Evolutionary conservation across 139 green algal genomes (phyloP).

Genomic region (Chlamydomonas sphaeroides): DNA sequence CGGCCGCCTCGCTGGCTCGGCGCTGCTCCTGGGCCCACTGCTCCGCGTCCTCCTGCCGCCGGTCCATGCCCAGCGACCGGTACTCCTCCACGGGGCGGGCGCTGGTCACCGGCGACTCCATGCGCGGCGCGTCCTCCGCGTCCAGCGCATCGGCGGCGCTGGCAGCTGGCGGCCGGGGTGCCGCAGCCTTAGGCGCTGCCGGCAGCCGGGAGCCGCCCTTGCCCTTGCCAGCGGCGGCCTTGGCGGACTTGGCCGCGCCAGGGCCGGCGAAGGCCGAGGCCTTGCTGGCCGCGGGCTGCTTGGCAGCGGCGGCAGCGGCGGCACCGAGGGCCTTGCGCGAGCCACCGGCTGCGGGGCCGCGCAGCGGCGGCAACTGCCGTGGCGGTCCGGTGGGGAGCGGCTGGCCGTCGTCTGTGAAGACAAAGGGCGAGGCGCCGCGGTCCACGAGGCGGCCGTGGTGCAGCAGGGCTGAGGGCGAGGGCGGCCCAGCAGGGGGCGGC

Average conservation of each 20-base stretch:
- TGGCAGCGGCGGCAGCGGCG: background rate
- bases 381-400: background rate
- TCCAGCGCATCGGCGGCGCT: no score
- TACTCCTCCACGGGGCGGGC: no score
- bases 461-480: background rate
- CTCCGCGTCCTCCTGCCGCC: no score
- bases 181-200: no score
- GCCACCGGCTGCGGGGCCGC: background rate
- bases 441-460: conserved; percentile 6
- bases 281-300: background rate
- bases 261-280: no score
- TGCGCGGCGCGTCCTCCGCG: conserved; percentile 20
- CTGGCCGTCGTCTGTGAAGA: conserved; percentile 12
- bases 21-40: no score
- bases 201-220: background rate
- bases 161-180: background rate
- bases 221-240: background rate
- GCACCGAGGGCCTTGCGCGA: background rate
- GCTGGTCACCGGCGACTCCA: conserved; percentile 7
- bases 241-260: no score
- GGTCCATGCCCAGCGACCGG: no score
- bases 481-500: no score
- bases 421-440: conserved; percentile 23
- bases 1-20: no score
- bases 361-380: no score